Evolutionary conservation across 331 rosid genomes (phyloP), one percentile per base, ranked within the genome.

Genomic region (Prunus yedoensis): DNA sequence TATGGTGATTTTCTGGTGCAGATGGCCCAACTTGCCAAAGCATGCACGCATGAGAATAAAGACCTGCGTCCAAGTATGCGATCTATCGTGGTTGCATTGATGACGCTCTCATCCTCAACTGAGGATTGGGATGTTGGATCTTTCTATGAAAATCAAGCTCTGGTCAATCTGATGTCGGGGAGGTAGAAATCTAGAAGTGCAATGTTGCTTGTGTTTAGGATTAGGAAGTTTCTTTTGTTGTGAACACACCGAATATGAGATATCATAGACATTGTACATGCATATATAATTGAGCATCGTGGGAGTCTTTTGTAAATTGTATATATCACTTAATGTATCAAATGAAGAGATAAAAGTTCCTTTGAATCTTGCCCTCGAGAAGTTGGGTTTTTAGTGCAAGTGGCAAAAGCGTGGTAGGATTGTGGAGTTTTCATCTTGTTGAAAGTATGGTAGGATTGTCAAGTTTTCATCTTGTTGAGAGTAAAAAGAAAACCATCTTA

Each of bases 121-220:
- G 96, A 89, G 76, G 87, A 88, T 57, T 93, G 95, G 98, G 97
- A 91, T 75, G 90, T 89, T 2, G 90, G 90, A 28, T 83, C 93
- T 45, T 79, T 90, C 80, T 85, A 87, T 11, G 81, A 93, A 69
- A 93, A 86, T 88, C 88, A 87, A 66, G 65, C 83, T 74, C 88
- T 91, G 21, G 77, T 69, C 71, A 88, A 89, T 71, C 81, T 86
- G 10, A 88, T 89, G 91, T 86, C 93, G 2, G 96, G 96, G 66
- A 86, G 90, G 86, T 91, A 88, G 80, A 77, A 67, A 60, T 71
- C 27, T 43, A 47, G 5, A 20, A 69, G 8, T 12, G 23, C 28
- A 15, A 8, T 63, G 66, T n/a, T 45, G 8, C 54, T 52, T 35
- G 18, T 65, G 47, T 59, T 21, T 16, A 11, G 69, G 27, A n/a